Evolutionary conservation across 495 filamentous ascomycete species (phyloP), one percentile per base, ranked within the genome.

Genomic region (Penicillium pulvis): DNA sequence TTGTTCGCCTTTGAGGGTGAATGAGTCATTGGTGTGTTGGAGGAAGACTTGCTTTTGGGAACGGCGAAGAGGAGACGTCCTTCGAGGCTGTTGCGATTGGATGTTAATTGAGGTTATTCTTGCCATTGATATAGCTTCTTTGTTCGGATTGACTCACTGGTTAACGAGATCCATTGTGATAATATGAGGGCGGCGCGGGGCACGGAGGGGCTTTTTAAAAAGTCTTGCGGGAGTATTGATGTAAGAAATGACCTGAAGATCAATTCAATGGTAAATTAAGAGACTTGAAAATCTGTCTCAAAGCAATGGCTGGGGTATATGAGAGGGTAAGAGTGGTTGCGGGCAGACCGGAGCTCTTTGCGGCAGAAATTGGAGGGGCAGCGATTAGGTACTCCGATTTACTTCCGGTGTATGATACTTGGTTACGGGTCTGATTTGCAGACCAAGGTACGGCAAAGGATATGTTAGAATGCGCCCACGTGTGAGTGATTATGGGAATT

Each of bases 41-140:
- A 53, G 56, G 56, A 51, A 48, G 53, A 86, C 90, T 73, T 78
- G 91, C 92, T 98, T 79, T 98, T 98, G 45, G 94, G 94, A 20
- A 98, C 91, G 57, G 94, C 94, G 69, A 98, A 97, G 58, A 98
- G 84, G 47, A 98, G 85, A 64, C 93, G 88, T 73, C 92, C 92
- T 81, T 92, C 91, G 67, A 98, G 81, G 80, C 76, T 74, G 17
- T 30, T 31, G 26, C 3, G 23, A 51, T 33, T 64, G 42, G 19
- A 36, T 12, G 36, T 42, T 36, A 24, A 17, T 17, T 30, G 16
- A n/a, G 11, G n/a, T 43, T 24, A 0, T 11, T 36, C 66, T 49
- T 59, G 51, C 17, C 26, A 23, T 10, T 31, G 46, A 53, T 44
- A 43, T 35, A 50, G 48, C 3, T 39, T 57, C 48, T 23, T 16